phyloP scores from a whole-genome alignment of 2,329 filamentous ascomycete species.

The Iodosphaeria phyllophila region DNA sequence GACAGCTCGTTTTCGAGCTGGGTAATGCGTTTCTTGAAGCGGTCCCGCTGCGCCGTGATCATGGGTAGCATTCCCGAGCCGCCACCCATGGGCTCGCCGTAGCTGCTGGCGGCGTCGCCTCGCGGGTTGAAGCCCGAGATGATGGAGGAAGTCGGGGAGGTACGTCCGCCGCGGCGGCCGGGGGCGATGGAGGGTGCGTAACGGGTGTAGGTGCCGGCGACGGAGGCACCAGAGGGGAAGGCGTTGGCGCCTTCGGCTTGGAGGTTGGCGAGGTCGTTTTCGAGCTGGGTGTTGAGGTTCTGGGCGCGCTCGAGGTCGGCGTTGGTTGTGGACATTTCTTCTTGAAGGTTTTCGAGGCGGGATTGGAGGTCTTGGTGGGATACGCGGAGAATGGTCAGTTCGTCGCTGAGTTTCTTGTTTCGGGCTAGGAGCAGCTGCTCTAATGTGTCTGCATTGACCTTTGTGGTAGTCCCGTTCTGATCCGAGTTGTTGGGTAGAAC shows the following conservation, averaged over 20 bases:
- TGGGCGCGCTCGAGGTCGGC: slow-evolving; percentile 73
- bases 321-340: slow-evolving; percentile 67
- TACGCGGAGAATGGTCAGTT: slow-evolving; percentile 79
- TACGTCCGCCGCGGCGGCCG: slow-evolving; percentile 42
- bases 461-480: slow-evolving; percentile 30
- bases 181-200: slow-evolving; percentile 46
- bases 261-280: slow-evolving; percentile 76
- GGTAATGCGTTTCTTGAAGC: slow-evolving; percentile 89
- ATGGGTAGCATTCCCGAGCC: slow-evolving; percentile 87
- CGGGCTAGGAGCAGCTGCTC: slow-evolving; percentile 81
- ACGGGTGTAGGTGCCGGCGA: slow-evolving; percentile 79
- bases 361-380: slow-evolving; percentile 83
- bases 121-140: slow-evolving; percentile 87
- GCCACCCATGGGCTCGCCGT: slow-evolving; percentile 47
- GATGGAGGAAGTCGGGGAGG: slow-evolving; percentile 91
- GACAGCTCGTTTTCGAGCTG: slow-evolving; percentile 84
- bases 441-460: slow-evolving; percentile 57
- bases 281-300: slow-evolving; percentile 70
- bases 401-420: slow-evolving; percentile 92
- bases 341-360: slow-evolving; percentile 61
- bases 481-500: slow-evolving; percentile 19
- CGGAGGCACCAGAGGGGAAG: slow-evolving; percentile 78
- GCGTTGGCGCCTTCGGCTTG: slow-evolving; percentile 71
- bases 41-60: slow-evolving; percentile 93
- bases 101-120: slow-evolving; percentile 14